These are phyloP conservation scores for Sclerotinia spermophila DNA, from an alignment of 2,329 filamentous ascomycete species.

Conservation along the genomic window DNA sequence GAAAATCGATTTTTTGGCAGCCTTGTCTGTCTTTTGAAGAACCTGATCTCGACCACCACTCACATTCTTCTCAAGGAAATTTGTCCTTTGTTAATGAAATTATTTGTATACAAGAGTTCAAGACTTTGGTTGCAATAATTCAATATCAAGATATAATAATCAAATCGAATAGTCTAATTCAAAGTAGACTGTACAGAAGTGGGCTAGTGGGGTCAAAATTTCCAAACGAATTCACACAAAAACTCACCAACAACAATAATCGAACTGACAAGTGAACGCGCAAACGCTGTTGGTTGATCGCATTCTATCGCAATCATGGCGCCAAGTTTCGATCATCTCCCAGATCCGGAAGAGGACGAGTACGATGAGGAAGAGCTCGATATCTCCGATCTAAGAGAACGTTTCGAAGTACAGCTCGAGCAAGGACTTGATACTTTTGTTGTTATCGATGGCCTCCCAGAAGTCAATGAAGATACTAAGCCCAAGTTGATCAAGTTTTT, in stretches of 20 bases:
- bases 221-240: conserved; percentile 21
- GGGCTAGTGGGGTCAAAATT: conserved; percentile 20
- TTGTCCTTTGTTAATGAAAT: background rate
- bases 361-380: conserved; percentile 94
- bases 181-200: conserved; percentile 13
- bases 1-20: conserved; percentile 16
- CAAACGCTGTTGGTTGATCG: conserved; percentile 17
- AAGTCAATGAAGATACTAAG: conserved; percentile 85
- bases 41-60: conserved; percentile 10
- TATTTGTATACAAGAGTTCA: background rate
- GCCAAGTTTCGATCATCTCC: conserved; percentile 86
- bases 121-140: conserved; percentile 2
- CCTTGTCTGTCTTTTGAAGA: conserved; percentile 6
- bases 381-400: conserved; percentile 87
- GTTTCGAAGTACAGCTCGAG: conserved; percentile 93
- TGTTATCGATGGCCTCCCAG: conserved; percentile 88
- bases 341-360: conserved; percentile 81
- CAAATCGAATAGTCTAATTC: conserved; percentile 5
- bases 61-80: conserved; percentile 1
- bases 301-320: conserved; percentile 64
- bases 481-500: conserved; percentile 95
- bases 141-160: background rate
- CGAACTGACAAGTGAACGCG: conserved; percentile 18
- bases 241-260: conserved; percentile 13
- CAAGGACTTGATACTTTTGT: conserved; percentile 96